Percentiles rank a stretch among this genome's conserved stretches.
Conservation (phyloP, 768 basidiomycete genomes). For the Phanerochaete sordida region DNA sequence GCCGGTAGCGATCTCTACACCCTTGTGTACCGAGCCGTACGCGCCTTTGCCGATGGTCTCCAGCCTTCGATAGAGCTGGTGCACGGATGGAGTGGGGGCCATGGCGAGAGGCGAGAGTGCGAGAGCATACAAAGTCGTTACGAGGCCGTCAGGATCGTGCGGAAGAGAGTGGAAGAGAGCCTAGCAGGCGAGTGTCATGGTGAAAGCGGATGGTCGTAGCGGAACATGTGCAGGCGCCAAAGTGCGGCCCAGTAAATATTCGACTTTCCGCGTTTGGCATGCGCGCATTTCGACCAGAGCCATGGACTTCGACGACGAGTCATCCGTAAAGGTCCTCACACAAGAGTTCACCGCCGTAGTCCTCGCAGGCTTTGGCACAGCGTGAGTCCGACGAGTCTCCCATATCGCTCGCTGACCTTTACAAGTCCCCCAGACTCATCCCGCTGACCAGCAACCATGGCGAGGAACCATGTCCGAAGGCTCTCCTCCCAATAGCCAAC, state of each 20-base stretch:
- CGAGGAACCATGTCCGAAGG: constrained; percentile 82
- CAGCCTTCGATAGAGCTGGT: constrained; percentile 79
- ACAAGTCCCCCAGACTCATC: constrained; percentile 45
- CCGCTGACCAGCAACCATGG: constrained; percentile 75
- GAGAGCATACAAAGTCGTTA: neutral
- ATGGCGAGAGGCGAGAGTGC: neutral
- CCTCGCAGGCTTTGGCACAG: constrained; percentile 89
- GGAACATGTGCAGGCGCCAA: neutral
- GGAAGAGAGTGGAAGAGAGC: neutral
- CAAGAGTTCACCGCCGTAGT: constrained; percentile 87
- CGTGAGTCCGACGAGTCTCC: constrained; percentile 47
- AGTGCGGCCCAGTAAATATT: neutral
- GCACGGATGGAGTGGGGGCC: constrained; percentile 53
- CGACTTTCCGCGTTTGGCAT: neutral
- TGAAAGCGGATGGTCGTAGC: constrained; percentile 4
- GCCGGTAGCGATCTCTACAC: constrained; percentile 77
- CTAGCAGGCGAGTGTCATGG: constrained; percentile 7
- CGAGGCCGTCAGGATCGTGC: neutral
- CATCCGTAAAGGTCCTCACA: constrained; percentile 44
- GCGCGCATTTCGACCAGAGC: constrained; percentile 11
- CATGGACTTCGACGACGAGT: constrained; percentile 67
- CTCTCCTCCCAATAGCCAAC: constrained; percentile 84
- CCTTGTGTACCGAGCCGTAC: constrained; percentile 94
- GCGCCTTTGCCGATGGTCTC: constrained; percentile 95
- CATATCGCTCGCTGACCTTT: constrained; percentile 18